Conservation (phyloP, 352 stramenopile genomes). For the Phytophthora pinifolia region DNA sequence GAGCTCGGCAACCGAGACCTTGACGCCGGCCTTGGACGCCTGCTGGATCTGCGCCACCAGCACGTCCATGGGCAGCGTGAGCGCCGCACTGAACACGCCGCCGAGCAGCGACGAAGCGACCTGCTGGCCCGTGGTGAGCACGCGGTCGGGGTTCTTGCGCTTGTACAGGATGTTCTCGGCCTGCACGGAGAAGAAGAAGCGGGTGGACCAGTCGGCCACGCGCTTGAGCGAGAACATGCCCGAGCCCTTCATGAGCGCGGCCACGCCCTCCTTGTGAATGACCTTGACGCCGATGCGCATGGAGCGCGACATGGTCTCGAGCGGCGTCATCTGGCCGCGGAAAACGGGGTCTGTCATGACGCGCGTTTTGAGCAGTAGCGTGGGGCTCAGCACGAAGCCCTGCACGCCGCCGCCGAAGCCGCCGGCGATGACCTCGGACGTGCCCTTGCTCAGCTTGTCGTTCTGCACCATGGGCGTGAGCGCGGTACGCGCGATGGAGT, state of each 20-base stretch:
- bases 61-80: constrained; percentile 92
- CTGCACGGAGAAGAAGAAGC: constrained; percentile 92
- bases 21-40: constrained; percentile 82
- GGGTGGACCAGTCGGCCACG: constrained; percentile 91
- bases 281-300: constrained; percentile 88
- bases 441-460: constrained; percentile 50
- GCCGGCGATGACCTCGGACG: constrained; percentile 83
- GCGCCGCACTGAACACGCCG: constrained; percentile 69
- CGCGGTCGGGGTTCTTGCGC: constrained; percentile 52
- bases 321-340: constrained; percentile 85
- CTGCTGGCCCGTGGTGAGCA: constrained; percentile 74
- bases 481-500: constrained; percentile 65
- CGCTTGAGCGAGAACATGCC: constrained; percentile 92
- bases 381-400: constrained; percentile 92
- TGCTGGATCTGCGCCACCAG: constrained; percentile 94
- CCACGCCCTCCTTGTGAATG: constrained; percentile 85
- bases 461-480: constrained; percentile 65
- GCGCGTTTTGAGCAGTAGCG: constrained; percentile 93
- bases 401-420: constrained; percentile 91
- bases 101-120: constrained; percentile 83
- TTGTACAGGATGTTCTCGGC: constrained; percentile 82
- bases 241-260: constrained; percentile 91
- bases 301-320: constrained; percentile 83
- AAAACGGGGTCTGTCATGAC: constrained; percentile 95
- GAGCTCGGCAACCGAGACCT: constrained; percentile 74